Conservation (phyloP, 306 rosid species). For the Pterocarpus santalinus region DNA sequence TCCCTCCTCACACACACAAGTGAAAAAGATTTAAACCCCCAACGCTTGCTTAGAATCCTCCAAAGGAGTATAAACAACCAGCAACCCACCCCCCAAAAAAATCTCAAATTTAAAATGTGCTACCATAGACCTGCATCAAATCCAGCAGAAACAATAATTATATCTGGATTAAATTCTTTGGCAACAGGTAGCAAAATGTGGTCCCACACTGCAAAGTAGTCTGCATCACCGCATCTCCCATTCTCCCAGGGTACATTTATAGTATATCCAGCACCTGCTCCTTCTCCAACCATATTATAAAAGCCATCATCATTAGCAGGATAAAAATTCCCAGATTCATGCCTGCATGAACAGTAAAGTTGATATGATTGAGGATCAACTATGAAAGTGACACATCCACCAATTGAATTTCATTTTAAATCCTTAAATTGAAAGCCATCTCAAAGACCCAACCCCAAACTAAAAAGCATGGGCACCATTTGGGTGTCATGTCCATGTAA, state of each 20-base stretch:
- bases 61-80: slow-evolving; percentile 11
- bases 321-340: slow-evolving; percentile 89
- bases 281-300: slow-evolving; percentile 84
- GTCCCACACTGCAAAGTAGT: slow-evolving; percentile 95
- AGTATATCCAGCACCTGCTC: slow-evolving; percentile 86
- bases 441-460: not conserved
- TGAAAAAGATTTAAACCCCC: not conserved
- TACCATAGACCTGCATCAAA: slow-evolving; percentile 88
- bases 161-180: slow-evolving; percentile 83
- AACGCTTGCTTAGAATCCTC: not conserved
- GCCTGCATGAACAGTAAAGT: slow-evolving; percentile 65
- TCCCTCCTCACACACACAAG: slow-evolving; percentile 15
- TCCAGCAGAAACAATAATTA: slow-evolving; percentile 90
- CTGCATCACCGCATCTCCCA: slow-evolving; percentile 90
- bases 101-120: slow-evolving; percentile 17
- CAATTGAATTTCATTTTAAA: slow-evolving; percentile 14
- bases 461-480: not conserved
- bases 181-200: slow-evolving; percentile 91
- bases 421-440: not conserved
- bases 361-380: slow-evolving; percentile 37
- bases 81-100: not conserved
- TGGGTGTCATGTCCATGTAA: not conserved
- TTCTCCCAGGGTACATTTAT: slow-evolving; percentile 99
- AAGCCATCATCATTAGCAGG: slow-evolving; percentile 78
- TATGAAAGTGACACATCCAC: slow-evolving; percentile 16